Evolutionary conservation across 2,329 filamentous ascomycete genomes (phyloP).

Genomic region (Leptosphaerulina australis): DNA sequence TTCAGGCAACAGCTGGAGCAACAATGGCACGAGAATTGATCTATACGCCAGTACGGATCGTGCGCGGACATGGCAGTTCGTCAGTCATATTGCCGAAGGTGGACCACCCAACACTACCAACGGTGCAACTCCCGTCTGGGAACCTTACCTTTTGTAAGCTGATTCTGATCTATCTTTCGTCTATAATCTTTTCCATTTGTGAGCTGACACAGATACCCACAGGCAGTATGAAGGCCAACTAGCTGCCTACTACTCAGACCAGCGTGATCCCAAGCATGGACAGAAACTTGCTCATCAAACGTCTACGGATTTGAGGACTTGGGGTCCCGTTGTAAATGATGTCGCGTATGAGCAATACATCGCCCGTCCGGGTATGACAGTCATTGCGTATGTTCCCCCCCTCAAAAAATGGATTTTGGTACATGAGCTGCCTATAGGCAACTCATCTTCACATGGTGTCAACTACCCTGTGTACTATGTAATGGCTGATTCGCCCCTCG

Average conservation of each 20-base stretch:
- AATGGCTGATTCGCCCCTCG: constrained; percentile 25
- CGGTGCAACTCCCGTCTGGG: constrained; percentile 33
- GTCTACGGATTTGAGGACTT: constrained; percentile 26
- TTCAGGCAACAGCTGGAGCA: constrained; percentile 56
- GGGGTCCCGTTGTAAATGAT: constrained; percentile 31
- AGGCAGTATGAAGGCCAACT: constrained; percentile 28
- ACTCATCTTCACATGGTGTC: too few relatives aligned
- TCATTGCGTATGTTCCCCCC: constrained; percentile 27
- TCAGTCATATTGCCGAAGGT: constrained; percentile 30
- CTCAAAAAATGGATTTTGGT: constrained; percentile 33
- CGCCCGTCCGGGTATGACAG: constrained; percentile 33
- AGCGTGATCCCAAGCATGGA: constrained; percentile 31
- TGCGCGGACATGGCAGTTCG: constrained; percentile 30
- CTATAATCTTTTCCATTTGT: too few relatives aligned
- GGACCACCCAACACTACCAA: constrained; percentile 31
- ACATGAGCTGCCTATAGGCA: constrained; percentile 29
- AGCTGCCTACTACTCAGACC: constrained; percentile 34
- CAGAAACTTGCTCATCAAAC: constrained; percentile 36
- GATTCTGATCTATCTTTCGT: too few relatives aligned
- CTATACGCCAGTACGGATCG: constrained; percentile 31
- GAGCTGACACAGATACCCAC: too few relatives aligned
- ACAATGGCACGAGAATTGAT: constrained; percentile 50
- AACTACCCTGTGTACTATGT: constrained; percentile 35
- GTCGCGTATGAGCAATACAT: constrained; percentile 27
- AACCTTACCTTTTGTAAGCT: constrained; percentile 33